Evolutionary conservation across 257 asterid species (phyloP).

Genomic region (Solanum ahanhuiri): DNA sequence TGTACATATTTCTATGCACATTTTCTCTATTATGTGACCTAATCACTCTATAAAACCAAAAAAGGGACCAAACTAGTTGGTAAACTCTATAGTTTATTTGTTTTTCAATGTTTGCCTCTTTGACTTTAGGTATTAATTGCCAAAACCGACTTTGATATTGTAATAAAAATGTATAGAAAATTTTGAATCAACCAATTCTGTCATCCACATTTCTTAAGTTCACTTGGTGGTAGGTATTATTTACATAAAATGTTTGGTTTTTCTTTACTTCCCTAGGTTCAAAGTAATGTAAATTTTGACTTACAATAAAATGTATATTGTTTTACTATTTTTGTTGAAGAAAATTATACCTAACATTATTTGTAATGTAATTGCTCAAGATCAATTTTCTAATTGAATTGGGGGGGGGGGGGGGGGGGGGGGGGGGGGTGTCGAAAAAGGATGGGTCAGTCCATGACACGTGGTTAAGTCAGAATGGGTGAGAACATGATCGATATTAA

Average conservation of each 20-base stretch:
- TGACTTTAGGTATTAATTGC: background rate
- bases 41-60: background rate
- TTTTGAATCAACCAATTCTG: background rate
- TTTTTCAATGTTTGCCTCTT: background rate
- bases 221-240: background rate
- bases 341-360: background rate
- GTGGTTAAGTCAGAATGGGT: background rate
- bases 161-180: background rate
- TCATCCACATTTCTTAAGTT: background rate
- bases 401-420: no score
- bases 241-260: background rate
- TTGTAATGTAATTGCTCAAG: background rate
- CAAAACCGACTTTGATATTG: background rate
- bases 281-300: background rate
- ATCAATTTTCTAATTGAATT: background rate
- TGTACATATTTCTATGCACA: background rate
- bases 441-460: background rate
- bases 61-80: background rate
- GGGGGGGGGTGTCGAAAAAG: background rate
- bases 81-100: background rate
- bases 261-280: background rate
- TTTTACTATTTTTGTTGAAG: background rate
- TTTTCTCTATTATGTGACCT: background rate
- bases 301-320: background rate
- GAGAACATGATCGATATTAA: background rate